Percentiles rank a stretch among this genome's conserved stretches.
These are phyloP conservation scores for Articulospora tetracladia DNA, from an alignment of 495 filamentous ascomycete species.

Conservation along the genomic window DNA sequence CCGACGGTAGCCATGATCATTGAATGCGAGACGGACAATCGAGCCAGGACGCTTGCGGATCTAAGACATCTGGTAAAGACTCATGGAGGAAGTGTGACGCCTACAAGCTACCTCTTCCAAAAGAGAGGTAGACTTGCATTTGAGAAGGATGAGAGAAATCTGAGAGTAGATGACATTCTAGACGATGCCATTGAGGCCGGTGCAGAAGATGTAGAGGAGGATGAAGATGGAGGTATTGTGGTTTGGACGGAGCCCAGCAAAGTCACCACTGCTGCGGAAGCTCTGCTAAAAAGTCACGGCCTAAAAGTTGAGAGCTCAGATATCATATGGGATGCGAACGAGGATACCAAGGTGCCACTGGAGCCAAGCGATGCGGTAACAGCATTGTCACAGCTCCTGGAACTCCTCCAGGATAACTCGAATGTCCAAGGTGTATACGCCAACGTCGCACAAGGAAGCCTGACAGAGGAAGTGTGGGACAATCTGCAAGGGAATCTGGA, in stretches of 20 bases:
- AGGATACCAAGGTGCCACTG: constrained; percentile 65
- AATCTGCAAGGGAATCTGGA: constrained; percentile 41
- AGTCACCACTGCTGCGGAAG: constrained; percentile 61
- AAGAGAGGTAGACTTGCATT: constrained; percentile 70
- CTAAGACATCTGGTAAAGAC: constrained; percentile 65
- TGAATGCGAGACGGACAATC: constrained; percentile 74
- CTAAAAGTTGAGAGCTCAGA: constrained; percentile 66
- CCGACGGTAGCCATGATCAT: constrained; percentile 75
- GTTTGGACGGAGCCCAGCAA: constrained; percentile 71
- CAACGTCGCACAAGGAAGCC: constrained; percentile 46
- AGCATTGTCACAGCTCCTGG: constrained; percentile 48
- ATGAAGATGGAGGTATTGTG: constrained; percentile 64
- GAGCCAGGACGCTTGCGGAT: constrained; percentile 65
- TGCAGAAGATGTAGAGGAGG: constrained; percentile 72
- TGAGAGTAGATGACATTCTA: constrained; percentile 69
- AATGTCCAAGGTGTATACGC: constrained; percentile 67
- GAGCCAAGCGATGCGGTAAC: constrained; percentile 34
- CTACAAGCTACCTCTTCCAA: constrained; percentile 80
- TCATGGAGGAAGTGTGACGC: constrained; percentile 59
- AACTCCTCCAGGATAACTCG: constrained; percentile 50
- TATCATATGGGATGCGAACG: constrained; percentile 82
- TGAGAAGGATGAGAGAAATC: constrained; percentile 50
- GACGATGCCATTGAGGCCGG: constrained; percentile 85
- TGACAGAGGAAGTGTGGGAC: constrained; percentile 44
- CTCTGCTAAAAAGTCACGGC: constrained; percentile 50